Base-by-base conservation (phyloP, 306 rosid species). In the Dalbergia cochinchinensis region DNA sequence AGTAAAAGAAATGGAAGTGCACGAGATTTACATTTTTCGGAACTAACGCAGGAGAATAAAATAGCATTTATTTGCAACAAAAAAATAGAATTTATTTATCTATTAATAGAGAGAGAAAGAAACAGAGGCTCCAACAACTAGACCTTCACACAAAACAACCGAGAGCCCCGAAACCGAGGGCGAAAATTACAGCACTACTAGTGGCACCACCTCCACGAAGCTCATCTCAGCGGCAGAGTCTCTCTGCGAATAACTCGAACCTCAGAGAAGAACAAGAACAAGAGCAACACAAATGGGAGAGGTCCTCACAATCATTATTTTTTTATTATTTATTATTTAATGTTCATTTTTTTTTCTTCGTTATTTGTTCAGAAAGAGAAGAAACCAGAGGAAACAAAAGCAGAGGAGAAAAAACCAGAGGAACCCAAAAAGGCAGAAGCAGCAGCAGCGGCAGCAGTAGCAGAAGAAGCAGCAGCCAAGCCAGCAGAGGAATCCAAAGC, bases 301-400 rank as follows among this genome's bases (percentile, higher is more conserved):
- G 91, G 91, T 90, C 31, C 34, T 63, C 19, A 9, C 50, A 57
- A 54, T 76, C 68, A n/a, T 33, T 71, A 2, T 72, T 35, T 45
- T 66, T 34, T 60, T 37, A 37, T 75, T 65, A 1, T 34, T 7
- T 35, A 57, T 0, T 76, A 26, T 77, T 31, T 71, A 59, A 74
- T 60, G 31, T 37, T 37, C 4, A 0, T 62, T 69, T 37, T 18
- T 74, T 64, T 44, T 20, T 53, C 0, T 3, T 64, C 7, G 6
- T 19, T 61, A 57, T 83, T 85, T 77, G 15, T 72, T 74, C 20
- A 91, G 97, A 87, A 85, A 80, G 93, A 85, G 76, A 88, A 92
- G 86, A 91, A 88, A 72, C 53, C 90, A 4, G 93, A 81, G 71
- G 85, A 87, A 77, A 78, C 76, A 44, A 88, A 87, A 55, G 41